Conservation (phyloP, 176 grass and related monocot species). For the Musa schizocarpa region DNA sequence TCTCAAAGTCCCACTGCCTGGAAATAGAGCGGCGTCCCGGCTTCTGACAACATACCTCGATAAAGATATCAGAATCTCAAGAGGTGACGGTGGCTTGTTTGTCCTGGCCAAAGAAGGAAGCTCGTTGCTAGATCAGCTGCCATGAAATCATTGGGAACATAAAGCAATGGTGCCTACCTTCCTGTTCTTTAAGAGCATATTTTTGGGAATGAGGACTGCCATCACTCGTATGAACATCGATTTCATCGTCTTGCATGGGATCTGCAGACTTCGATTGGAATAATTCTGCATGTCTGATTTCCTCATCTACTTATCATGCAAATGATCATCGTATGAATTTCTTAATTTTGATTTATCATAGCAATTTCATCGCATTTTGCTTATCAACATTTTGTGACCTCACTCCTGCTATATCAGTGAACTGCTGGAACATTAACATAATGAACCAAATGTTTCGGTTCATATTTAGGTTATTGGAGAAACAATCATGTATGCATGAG, state of each 20-base stretch:
- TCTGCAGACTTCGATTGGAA: too few species aligned
- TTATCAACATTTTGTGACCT: too few species aligned
- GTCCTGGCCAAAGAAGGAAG: conserved; percentile 84
- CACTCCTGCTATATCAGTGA: too few species aligned
- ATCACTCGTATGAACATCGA: not conserved
- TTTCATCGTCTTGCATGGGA: not conserved
- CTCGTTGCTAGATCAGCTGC: conserved; percentile 50
- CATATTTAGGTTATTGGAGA: too few species aligned
- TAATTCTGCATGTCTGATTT: too few species aligned
- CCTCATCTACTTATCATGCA: not conserved
- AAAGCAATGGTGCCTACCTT: not conserved
- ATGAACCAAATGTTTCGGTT: too few species aligned
- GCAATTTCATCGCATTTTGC: too few species aligned
- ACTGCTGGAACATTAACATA: too few species aligned
- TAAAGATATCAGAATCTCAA: conserved; percentile 81
- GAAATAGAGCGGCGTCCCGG: conserved; percentile 57
- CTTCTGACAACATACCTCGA: conserved; percentile 91
- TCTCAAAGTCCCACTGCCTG: conserved; percentile 52
- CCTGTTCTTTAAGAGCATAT: not conserved
- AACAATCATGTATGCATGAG: too few species aligned
- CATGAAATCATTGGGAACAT: not conserved
- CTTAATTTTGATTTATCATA: not conserved
- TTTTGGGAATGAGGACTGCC: not conserved
- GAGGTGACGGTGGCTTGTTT: conserved; percentile 81
- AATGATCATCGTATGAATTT: not conserved